Evolutionary conservation across 176 grass and related monocot genomes (phyloP), one percentile per base, ranked within the genome.

Genomic region (maize (Zea mays)): DNA sequence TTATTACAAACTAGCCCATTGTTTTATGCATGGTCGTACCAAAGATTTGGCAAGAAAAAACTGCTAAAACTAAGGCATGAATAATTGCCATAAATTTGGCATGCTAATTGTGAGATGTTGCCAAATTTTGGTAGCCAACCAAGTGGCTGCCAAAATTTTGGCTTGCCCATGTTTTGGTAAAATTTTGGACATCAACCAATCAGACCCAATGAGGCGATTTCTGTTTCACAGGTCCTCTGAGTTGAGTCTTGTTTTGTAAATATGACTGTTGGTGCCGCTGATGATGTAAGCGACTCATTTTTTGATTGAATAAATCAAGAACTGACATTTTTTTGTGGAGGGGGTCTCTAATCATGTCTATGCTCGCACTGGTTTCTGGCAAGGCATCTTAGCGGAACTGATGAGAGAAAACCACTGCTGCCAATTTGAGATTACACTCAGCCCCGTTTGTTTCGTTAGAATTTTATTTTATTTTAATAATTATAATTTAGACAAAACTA

Each of bases 211-310:
- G 54, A 62, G 44, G 72, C 2, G 0, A 34, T 50, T 67, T 81
- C 12, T 38, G 5, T 80, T 76, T 92, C 79, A 56, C 90, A 99
- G 96, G 78, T 88, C 77, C 42, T 77, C 81, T n/a, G n/a, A n/a
- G n/a, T n/a, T 0, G 92, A 99, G 5, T 84, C 89, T 82, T 89
- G 91, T 81, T 93, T 99, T 83, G 85, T 95, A 90, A 95, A 99
- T 88, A 95, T 95, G 85, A 84, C 96, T 87, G 92, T 81, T 81
- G 81, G 87, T 52, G 96, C 93, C 56, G 59, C 87, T 81, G 96
- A 79, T 42, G 90, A 99, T 92, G 96, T 95, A 89, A 80, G 84
- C 78, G 51, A 38, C 44, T 52, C 33, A 60, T 79, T 27, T 6
- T 44, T 74, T 64, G 57, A 65, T 6, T 84, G 79, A 67, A 64